Base-by-base conservation (phyloP, 2,329 filamentous ascomycete species). In the Colletotrichum sp. region DNA sequence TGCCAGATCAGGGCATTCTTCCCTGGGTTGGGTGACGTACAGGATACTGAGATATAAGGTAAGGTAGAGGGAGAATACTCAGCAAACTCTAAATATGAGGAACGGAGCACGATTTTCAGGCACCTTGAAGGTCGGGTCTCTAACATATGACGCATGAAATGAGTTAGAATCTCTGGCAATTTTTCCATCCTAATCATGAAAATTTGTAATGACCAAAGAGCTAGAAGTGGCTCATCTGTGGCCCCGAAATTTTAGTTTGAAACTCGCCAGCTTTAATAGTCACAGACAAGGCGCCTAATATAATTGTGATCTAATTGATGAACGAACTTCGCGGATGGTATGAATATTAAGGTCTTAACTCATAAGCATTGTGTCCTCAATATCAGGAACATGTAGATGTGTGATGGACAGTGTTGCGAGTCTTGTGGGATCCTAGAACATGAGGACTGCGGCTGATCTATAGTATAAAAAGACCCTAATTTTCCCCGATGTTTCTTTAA, bases 161-260 rank as follows among this genome's bases (percentile, higher is more conserved):
- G 16, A 44, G 16, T 11, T n/a, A 16, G 16, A 19, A 44, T 0
- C 16, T 44, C 39, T 44, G 19, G 8, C 8, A n/a, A 44, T 0
- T 8, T 44, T 19, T 19, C 19, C 2, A 0, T 15, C 39, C 19
- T n/a, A 19, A 13, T 44, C 39, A n/a, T 19, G 39, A 44, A 19
- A 9, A 19, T 11, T 0, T 44, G 16, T n/a, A 44, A 5, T n/a
- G 39, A 19, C 16, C 8, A 19, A 19, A n/a, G 39, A n/a, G 16
- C 19, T 11, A n/a, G 39, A 44, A n/a, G 39, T 44, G 19, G 16
- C 16, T n/a, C 2, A n/a, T n/a, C 16, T 13, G 16, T 44, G 39
- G 39, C 8, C 16, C 16, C 16, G 5, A 44, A n/a, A 0, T n/a
- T 44, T 44, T 0, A 0, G 8, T 44, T n/a, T 11, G 16, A n/a